Conservation (phyloP, 1,284 basidiomycete species). For the Apiotrichum porosum region DNA sequence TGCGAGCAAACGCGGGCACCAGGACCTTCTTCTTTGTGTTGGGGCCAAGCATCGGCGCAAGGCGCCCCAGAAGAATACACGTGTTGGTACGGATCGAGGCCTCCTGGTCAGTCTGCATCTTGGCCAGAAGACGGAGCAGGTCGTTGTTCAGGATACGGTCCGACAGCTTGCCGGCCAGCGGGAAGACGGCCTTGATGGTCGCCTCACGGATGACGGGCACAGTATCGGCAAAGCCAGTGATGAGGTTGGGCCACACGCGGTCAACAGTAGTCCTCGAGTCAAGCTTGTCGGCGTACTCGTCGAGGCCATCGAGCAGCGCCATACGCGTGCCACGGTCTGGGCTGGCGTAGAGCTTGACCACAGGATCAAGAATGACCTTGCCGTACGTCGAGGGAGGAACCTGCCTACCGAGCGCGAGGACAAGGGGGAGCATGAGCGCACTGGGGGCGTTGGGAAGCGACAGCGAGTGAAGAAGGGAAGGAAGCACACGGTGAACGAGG, state of each 20-base stretch:
- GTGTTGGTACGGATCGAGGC: constrained; percentile 96
- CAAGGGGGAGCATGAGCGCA: constrained; percentile 71
- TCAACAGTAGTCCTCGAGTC: constrained; percentile 79
- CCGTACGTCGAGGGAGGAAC: constrained; percentile 68
- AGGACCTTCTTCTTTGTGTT: constrained; percentile 93
- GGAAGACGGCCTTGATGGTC: constrained; percentile 80
- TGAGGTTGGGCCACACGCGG: constrained; percentile 89
- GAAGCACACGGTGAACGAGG: constrained; percentile 77
- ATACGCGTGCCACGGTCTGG: constrained; percentile 90
- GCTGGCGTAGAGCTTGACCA: constrained; percentile 77
- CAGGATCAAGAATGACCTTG: constrained; percentile 64
- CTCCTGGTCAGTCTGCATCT: constrained; percentile 86
- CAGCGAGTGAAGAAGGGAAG: constrained; percentile 75
- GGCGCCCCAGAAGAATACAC: constrained; percentile 87
- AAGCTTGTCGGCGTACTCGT: constrained; percentile 78
- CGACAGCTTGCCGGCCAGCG: constrained; percentile 81
- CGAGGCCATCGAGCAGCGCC: constrained; percentile 81
- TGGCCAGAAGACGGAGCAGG: constrained; percentile 83
- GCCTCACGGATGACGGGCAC: constrained; percentile 90
- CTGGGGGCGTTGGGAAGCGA: constrained; percentile 79
- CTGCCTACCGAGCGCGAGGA: constrained; percentile 71
- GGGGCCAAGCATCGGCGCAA: constrained; percentile 76
- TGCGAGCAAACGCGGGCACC: constrained; percentile 87
- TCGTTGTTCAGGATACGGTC: constrained; percentile 97
- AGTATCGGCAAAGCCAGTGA: constrained; percentile 92